Evolutionary conservation across 2,329 filamentous ascomycete genomes (phyloP).

Genomic region (Exophiala sp.): DNA sequence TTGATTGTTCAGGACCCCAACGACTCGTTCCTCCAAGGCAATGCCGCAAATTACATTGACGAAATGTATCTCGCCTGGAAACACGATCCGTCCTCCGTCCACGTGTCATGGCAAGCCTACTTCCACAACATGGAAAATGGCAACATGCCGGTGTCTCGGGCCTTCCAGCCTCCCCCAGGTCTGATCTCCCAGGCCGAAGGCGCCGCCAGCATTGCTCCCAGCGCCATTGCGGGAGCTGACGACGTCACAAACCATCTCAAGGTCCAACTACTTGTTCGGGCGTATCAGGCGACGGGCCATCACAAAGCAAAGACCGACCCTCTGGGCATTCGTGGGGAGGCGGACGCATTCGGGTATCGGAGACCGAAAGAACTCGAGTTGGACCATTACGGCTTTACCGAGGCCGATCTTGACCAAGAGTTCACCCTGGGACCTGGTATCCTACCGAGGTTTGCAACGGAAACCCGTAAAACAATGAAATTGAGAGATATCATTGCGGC

Average conservation of each 20-base stretch:
- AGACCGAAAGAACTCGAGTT: constrained; percentile 89
- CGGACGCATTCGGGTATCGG: constrained; percentile 74
- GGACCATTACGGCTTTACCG: constrained; percentile 89
- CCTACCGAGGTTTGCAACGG: constrained; percentile 83
- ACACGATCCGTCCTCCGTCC: constrained; percentile 83
- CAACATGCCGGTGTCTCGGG: constrained; percentile 94
- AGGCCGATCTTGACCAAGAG: constrained; percentile 87
- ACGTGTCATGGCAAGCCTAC: constrained; percentile 98
- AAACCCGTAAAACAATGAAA: constrained; percentile 89
- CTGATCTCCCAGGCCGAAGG: constrained; percentile 77
- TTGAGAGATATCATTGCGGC: constrained; percentile 86
- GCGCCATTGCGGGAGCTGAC: constrained; percentile 52
- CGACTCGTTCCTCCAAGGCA: constrained; percentile 94
- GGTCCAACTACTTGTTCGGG: constrained; percentile 92
- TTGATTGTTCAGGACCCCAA: constrained; percentile 60
- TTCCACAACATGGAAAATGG: constrained; percentile 99
- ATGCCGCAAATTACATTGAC: constrained; percentile 97
- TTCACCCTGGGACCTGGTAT: constrained; percentile 92
- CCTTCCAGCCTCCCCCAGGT: constrained; percentile 91
- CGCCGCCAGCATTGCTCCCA: constrained; percentile 57
- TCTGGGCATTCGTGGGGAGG: constrained; percentile 82
- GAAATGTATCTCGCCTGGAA: constrained; percentile 99
- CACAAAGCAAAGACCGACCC: constrained; percentile 98
- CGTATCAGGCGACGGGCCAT: constrained; percentile 95
- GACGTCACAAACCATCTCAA: constrained; percentile 96